phyloP scores from a whole-genome alignment of 345 rosid genomes.

The Rhodamnia rubescens region DNA sequence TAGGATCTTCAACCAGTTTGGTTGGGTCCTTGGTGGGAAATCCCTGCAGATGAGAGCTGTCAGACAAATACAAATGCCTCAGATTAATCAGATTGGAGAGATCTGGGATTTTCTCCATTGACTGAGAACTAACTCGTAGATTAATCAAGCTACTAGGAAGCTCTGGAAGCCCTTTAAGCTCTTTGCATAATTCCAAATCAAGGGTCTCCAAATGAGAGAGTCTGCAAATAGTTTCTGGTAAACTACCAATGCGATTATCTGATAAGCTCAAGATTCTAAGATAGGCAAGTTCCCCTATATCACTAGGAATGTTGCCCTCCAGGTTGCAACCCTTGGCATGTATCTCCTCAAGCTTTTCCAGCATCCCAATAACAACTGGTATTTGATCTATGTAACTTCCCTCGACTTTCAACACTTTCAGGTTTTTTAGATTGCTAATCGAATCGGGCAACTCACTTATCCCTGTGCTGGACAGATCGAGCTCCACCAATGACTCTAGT shows the following conservation, averaged over 20 bases:
- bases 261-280: slow-evolving; percentile 1
- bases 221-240: slow-evolving; percentile 1
- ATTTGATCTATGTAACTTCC: slow-evolving; percentile 3
- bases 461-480: slow-evolving; percentile 9
- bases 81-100: slow-evolving; percentile 1
- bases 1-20: not conserved
- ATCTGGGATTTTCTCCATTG: slow-evolving; percentile 7
- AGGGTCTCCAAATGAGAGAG: slow-evolving; percentile 5
- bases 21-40: slow-evolving; percentile 3
- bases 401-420: slow-evolving; percentile 3
- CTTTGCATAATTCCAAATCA: slow-evolving; percentile 6
- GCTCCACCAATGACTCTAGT: slow-evolving; percentile 3
- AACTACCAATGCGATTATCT: not conserved
- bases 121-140: slow-evolving; percentile 4
- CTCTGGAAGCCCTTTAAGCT: not conserved
- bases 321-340: slow-evolving; percentile 9
- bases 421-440: not conserved
- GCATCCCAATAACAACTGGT: slow-evolving; percentile 6
- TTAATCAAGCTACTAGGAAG: slow-evolving; percentile 2
- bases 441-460: slow-evolving; percentile 4
- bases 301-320: slow-evolving; percentile 9
- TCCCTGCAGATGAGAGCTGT: slow-evolving; percentile 5
- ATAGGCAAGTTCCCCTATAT: not conserved
- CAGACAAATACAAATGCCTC: slow-evolving; percentile 2
- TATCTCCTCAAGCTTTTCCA: slow-evolving; percentile 10